phyloP scores from a whole-genome alignment of 257 asterid species.

The Solanum corneliomulleri region DNA sequence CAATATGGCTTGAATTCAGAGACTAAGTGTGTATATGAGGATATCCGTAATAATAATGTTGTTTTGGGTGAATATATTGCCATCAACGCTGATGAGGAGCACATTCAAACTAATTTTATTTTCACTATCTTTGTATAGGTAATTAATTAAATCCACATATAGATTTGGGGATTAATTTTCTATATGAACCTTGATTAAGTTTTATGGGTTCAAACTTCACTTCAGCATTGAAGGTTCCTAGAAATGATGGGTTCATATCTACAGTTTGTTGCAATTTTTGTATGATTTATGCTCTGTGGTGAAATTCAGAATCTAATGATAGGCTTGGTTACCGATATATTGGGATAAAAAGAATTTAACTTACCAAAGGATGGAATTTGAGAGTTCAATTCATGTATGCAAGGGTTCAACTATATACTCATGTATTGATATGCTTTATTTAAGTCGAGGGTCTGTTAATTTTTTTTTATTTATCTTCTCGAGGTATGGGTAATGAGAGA shows the following conservation, averaged over 20 bases:
- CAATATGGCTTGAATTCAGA: constrained; percentile 60
- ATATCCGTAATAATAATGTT: constrained; percentile 47
- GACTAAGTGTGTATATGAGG: constrained; percentile 62
- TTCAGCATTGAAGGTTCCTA: neutral
- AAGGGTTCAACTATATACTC: neutral
- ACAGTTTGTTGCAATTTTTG: neutral
- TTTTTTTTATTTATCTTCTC: neutral
- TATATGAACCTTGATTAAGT: neutral
- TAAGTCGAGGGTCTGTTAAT: neutral
- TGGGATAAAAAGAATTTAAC: neutral
- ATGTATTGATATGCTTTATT: neutral
- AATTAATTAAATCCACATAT: neutral
- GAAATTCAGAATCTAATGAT: neutral
- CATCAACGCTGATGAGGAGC: constrained; percentile 29
- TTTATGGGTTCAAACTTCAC: neutral
- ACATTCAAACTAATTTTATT: constrained; percentile 4
- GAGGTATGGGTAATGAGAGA: neutral
- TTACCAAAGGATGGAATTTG: neutral
- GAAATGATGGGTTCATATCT: neutral
- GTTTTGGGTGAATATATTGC: constrained; percentile 60
- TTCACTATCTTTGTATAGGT: constrained; percentile 64
- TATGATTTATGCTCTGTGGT: neutral
- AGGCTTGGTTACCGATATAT: neutral
- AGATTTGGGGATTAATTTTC: neutral
- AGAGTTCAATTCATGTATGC: neutral